These are phyloP conservation scores for Coprinopsis marcescibilis DNA, from an alignment of 768 basidiomycete genomes.

Conservation along the genomic window DNA sequence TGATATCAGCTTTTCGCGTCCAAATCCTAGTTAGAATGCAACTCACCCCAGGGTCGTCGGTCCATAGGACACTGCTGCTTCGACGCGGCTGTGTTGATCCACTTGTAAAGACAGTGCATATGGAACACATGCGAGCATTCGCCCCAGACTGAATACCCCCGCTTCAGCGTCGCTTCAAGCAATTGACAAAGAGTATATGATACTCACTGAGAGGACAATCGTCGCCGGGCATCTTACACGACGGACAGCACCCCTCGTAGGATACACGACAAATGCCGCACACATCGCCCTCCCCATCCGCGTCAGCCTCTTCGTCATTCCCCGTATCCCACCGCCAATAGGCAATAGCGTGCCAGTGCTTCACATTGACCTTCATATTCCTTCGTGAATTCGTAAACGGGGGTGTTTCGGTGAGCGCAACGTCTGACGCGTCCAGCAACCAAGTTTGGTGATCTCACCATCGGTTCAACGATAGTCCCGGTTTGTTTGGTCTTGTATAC, in stretches of 20 bases:
- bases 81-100: conserved; percentile 84
- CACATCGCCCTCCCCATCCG: conserved; percentile 50
- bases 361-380: conserved; percentile 86
- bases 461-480: background rate
- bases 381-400: background rate
- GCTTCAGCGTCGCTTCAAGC: background rate
- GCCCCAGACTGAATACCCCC: conserved; percentile 78
- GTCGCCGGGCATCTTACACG: conserved; percentile 95
- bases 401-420: conserved; percentile 2
- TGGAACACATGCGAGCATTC: conserved; percentile 97
- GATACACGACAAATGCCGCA: conserved; percentile 89
- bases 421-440: background rate
- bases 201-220: conserved; percentile 32
- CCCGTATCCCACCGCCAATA: conserved; percentile 83
- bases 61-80: conserved; percentile 99
- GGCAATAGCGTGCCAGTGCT: conserved; percentile 84
- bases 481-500: conserved; percentile 26
- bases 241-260: conserved; percentile 92
- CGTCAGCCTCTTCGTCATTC: conserved; percentile 29
- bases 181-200: background rate
- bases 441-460: background rate
- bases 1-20: background rate
- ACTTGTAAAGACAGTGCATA: conserved; percentile 97
- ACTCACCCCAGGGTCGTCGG: conserved; percentile 83
- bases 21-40: background rate